Evolutionary conservation across 2,329 filamentous ascomycete species (phyloP).

Genomic region (Sporothrix inflata): DNA sequence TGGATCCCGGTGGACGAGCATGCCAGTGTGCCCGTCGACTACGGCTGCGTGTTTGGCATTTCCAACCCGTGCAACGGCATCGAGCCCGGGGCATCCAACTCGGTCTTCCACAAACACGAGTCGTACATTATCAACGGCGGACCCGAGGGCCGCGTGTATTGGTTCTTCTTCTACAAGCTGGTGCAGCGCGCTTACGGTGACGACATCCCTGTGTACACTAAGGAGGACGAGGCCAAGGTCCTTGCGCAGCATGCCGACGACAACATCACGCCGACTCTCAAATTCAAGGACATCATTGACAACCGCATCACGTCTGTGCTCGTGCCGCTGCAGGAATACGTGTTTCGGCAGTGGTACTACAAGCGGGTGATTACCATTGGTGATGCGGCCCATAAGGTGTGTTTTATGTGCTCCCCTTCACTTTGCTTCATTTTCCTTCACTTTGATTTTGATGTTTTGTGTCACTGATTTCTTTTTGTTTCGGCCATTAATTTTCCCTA

Average conservation of each 20-base stretch:
- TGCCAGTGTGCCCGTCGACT: slow-evolving; percentile 26
- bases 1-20: slow-evolving; percentile 30
- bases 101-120: slow-evolving; percentile 20
- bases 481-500: not conserved
- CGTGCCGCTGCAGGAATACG: slow-evolving; percentile 42
- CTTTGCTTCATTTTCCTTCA: not conserved
- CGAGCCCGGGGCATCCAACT: slow-evolving; percentile 21
- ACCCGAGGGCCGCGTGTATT: slow-evolving; percentile 33
- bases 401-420: too few relatives aligned
- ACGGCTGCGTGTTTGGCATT: slow-evolving; percentile 35
- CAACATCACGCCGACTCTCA: slow-evolving; percentile 28
- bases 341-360: slow-evolving; percentile 43
- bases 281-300: slow-evolving; percentile 32
- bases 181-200: slow-evolving; percentile 27
- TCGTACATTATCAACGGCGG: slow-evolving; percentile 33
- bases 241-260: slow-evolving; percentile 21
- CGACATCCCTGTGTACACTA: slow-evolving; percentile 31
- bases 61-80: slow-evolving; percentile 28
- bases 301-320: slow-evolving; percentile 36
- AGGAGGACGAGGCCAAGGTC: slow-evolving; percentile 30
- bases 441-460: not conserved
- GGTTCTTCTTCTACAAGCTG: slow-evolving; percentile 33
- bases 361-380: slow-evolving; percentile 40
- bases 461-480: too few relatives aligned
- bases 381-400: slow-evolving; percentile 43